Base-by-base conservation (phyloP, 2,329 filamentous ascomycete species). In the Dactylellina cionopaga region DNA sequence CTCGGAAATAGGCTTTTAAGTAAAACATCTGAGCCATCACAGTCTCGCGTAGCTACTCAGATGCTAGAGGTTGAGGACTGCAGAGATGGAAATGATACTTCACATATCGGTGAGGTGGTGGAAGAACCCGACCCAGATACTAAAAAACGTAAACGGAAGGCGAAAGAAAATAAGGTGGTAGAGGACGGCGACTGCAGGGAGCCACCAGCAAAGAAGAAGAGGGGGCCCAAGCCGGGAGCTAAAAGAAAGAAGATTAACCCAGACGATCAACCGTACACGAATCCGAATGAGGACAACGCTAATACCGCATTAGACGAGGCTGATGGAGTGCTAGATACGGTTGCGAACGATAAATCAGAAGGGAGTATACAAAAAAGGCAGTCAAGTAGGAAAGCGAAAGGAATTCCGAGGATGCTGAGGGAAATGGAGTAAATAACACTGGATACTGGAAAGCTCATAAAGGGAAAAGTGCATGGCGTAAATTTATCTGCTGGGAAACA, bases 241-340 rank as follows among this genome's bases (percentile, higher is more conserved):
- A 52, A 19, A 29, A 54, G 25, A 17, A 62, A 51, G 31, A 65
- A 65, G 25, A 6, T 31, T 5, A 22, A 37, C 24, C 5, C 10
- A 5, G 29, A 55, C 5, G 31, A 41, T 47, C 24, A n/a, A 10
- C 6, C 47, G 17, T 24, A 39, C 22, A 37, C 19, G 3, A n/a
- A 46, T 35, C 24, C 35, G n/a, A 33, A 44, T 24, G 17, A 22
- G 7, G 43, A 54, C 13, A 24, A 35, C 25, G 39, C 13, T n/a
- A n/a, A n/a, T n/a, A n/a, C n/a, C 2, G 11, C 10, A 7, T 6
- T 37, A n/a, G n/a, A 17, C 1, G 15, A 54, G 11, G n/a, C n/a
- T n/a, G 59, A 59, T 11, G n/a, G 4, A 10, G 43, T 6, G 2
- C 25, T 47, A n/a, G 41, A 59, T 9, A 13, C 1, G 22, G 5